phyloP scores from a whole-genome alignment of 164 flowering plant genomes.

The Magnolia kwangsiensis region DNA sequence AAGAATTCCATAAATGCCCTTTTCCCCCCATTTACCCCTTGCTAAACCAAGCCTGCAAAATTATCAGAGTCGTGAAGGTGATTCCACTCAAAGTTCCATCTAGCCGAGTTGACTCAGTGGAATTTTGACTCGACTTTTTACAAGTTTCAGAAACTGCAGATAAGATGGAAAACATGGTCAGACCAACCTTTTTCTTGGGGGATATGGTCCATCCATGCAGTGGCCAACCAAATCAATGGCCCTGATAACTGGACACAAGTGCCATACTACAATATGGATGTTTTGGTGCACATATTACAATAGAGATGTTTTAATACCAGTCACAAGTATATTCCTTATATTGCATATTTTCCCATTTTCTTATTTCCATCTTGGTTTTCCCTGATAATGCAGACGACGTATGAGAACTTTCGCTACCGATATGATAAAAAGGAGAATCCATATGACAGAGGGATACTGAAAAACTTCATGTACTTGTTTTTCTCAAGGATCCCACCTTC shows the following conservation, averaged over 20 bases:
- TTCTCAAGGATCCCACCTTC: constrained; percentile 64
- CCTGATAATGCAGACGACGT: constrained; percentile 63
- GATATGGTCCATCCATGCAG: background rate
- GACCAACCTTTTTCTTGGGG: background rate
- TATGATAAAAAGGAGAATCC: constrained; percentile 93
- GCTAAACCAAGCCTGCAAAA: too few relatives aligned
- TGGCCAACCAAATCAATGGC: background rate
- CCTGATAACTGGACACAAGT: background rate
- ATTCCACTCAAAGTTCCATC: too few relatives aligned
- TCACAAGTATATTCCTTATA: too few relatives aligned
- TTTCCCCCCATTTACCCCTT: too few relatives aligned
- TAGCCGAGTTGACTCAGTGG: too few relatives aligned
- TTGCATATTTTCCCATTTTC: background rate
- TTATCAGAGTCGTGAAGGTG: too few relatives aligned
- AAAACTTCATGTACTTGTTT: constrained; percentile 50
- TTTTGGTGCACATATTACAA: background rate
- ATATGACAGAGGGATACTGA: constrained; percentile 45
- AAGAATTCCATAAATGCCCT: too few relatives aligned
- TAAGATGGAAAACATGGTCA: too few relatives aligned
- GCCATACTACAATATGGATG: background rate
- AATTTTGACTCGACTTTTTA: too few relatives aligned
- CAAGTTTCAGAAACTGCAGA: too few relatives aligned
- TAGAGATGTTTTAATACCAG: too few relatives aligned
- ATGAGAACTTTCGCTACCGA: constrained; percentile 87
- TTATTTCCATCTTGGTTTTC: background rate